Evolutionary conservation across 192 early-diverging fungal genomes (phyloP), one percentile per base, ranked within the genome.

Genomic region (Mortierella claussenii): DNA sequence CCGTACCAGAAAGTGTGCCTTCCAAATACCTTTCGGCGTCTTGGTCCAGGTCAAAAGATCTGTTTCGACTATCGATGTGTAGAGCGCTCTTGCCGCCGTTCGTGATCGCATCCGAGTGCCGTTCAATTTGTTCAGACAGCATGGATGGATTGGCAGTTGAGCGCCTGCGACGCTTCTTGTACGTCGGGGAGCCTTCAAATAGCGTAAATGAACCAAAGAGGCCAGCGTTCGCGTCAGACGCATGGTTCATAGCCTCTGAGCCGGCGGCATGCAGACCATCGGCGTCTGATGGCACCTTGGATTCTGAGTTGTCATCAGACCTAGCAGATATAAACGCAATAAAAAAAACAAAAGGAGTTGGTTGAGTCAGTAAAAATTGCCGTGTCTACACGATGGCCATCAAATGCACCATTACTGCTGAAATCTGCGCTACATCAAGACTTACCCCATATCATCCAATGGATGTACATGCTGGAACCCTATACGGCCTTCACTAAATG

Each of bases 131-230:
- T 18, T 79, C 70, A 20, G 60, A 69, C 20, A 68, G 55, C 43
- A 66, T 54, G 0, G 86, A 88, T 24, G 73, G 73, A 33, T 78
- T 80, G 30, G 86, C 86, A 15, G 73, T 76, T 2, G 73, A 76
- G 23, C 86, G 79, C 55, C 89, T 80, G 28, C 89, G 79, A 36
- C 91, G 81, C 74, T 92, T 89, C 66, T 92, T 92, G 80, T 91
- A 92, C 7, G 86, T 89, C 37, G 88, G 89, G 3, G 89, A 87
- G 10, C 87, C 87, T 34, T 91, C 91, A 67, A 91, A 89, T 11
- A 92, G 78, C 9, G 86, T 79, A 42, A 89, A 85, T 23, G 85
- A 76, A 28, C 86, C 86, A 74, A 86, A 81, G 45, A 87, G 69
- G 26, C 78, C 78, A 13, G 76, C 48, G 32, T 68, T 79, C 5